Evolutionary conservation across 305 asterid species (phyloP), one percentile per base, ranked within the genome.

Genomic region (Fraxinus xanthoxyloides): DNA sequence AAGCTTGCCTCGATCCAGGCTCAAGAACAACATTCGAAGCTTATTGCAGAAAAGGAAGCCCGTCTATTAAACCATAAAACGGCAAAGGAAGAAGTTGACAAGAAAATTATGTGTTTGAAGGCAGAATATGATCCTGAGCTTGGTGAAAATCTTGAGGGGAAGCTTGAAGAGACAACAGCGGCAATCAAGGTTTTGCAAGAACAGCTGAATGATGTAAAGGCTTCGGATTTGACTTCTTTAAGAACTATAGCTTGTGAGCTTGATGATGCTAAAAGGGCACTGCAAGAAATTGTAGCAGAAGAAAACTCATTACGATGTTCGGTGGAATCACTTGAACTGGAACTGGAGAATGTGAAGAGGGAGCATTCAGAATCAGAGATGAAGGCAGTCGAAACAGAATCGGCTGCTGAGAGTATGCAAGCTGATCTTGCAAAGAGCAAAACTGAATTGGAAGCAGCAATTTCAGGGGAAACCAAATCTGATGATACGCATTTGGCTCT

Each of bases 81-180:
- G 1, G 92, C 91, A 0, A 92, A 86, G 87, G 94, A 91, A 78
- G 86, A 85, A 17, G 90, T 90, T 0, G 94, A 90, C 0, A 72
- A 59, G 67, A 91, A 91, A 32, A 85, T 90, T 75, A 73, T 76
- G 79, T 1, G 78, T 30, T 81, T 94, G 77, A 90, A 80, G 36
- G 88, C 90, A 51, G 95, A 86, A 61, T 69, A 72, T 4, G 91
- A 85, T 8, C 78, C 88, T 0, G 87, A 82, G n/a, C 56, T 69
- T 4, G 43, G 38, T 10, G 91, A 92, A 40, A 81, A 85, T 48
- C 84, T 89, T 0, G 80, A 82, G n/a, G 89, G 86, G 80, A 93
- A 90, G 86, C 92, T 88, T 0, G 95, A 93, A 81, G 98, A 83
- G 84, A 80, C 93, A 4, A 88, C 86, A 0, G 92, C 87, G 84